phyloP scores from a whole-genome alignment of 1,139 yeast genomes.

The Blastobotrys aristatus region DNA sequence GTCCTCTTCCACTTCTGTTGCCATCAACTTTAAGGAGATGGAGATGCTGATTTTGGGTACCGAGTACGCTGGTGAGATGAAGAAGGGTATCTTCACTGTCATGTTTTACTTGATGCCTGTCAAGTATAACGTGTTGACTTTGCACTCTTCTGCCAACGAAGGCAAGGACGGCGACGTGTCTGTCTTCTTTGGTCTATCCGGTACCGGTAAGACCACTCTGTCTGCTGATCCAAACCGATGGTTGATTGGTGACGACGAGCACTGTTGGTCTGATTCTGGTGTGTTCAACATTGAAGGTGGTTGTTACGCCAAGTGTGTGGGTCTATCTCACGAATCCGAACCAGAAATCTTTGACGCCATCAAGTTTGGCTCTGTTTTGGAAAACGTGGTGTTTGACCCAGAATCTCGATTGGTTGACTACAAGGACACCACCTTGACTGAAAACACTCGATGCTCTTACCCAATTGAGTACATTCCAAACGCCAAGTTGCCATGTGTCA shows the following conservation, averaged over 20 bases:
- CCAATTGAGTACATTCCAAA: constrained; percentile 97
- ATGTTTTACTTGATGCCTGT: constrained; percentile 99
- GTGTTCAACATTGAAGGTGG: constrained; percentile 99
- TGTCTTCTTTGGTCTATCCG: constrained; percentile 92
- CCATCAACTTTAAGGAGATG: constrained; percentile 94
- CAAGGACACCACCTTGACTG: constrained; percentile 76
- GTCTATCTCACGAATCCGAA: constrained; percentile 84
- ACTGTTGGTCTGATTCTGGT: constrained; percentile 98
- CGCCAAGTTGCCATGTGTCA: constrained; percentile 91
- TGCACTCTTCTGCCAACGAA: constrained; percentile 95
- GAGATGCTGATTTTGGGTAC: constrained; percentile 99
- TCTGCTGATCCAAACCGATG: constrained; percentile 94
- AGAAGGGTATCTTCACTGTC: constrained; percentile 97
- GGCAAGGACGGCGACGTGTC: constrained; percentile 83
- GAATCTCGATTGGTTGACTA: constrained; percentile 79
- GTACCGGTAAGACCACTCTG: constrained; percentile 97
- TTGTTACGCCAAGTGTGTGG: constrained; percentile 97
- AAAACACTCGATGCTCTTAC: constrained; percentile 95
- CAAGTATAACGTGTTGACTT: constrained; percentile 82
- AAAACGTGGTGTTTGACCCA: constrained; percentile 87
- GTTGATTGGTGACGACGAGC: constrained; percentile 98
- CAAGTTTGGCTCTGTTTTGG: constrained; percentile 89
- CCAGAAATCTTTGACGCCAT: constrained; percentile 97
- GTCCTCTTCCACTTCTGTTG: constrained; percentile 95
- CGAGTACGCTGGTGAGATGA: constrained; percentile 99